phyloP scores from a whole-genome alignment of 2,329 filamentous ascomycete genomes.

The Saccharata proteae region DNA sequence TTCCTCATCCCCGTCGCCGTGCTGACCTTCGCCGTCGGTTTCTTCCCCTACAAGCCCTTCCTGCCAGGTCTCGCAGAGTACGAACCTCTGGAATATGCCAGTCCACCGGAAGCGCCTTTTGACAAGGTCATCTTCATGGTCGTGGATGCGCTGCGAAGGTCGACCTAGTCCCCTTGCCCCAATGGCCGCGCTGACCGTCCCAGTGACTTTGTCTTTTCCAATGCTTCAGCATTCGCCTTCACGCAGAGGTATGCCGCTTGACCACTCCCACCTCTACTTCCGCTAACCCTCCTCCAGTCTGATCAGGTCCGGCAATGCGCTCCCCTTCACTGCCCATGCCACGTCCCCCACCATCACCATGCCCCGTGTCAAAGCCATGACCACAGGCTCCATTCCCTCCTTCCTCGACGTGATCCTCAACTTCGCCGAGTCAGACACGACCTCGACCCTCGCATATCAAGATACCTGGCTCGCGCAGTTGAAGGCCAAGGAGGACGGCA shows the following conservation, averaged over 20 bases:
- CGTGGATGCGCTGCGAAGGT: conserved; percentile 87
- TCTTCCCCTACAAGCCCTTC: conserved; percentile 96
- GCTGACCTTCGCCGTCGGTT: conserved; percentile 68
- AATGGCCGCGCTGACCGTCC: conserved; percentile 4
- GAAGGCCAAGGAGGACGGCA: conserved; percentile 51
- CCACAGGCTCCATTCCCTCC: conserved; percentile 93
- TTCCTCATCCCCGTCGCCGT: conserved; percentile 60
- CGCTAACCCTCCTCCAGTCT: conserved; percentile 43
- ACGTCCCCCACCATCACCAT: conserved; percentile 97
- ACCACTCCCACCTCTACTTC: conserved; percentile 1
- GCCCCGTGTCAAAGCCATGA: conserved; percentile 94
- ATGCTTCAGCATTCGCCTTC: conserved; percentile 69
- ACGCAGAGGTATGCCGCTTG: conserved; percentile 60
- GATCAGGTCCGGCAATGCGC: conserved; percentile 68
- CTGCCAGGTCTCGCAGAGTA: conserved; percentile 71
- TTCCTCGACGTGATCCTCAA: conserved; percentile 96
- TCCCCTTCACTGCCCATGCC: conserved; percentile 92
- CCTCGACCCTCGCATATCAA: conserved; percentile 74
- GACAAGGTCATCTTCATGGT: conserved; percentile 95
- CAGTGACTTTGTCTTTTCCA: conserved; percentile 86
- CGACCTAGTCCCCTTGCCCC: conserved; percentile 14
- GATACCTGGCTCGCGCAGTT: conserved; percentile 96
- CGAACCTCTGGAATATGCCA: conserved; percentile 41
- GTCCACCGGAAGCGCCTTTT: conserved; percentile 57
- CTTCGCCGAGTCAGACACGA: conserved; percentile 86